phyloP scores from a whole-genome alignment of 768 basidiomycete genomes.

The Kondoa subrosea region DNA sequence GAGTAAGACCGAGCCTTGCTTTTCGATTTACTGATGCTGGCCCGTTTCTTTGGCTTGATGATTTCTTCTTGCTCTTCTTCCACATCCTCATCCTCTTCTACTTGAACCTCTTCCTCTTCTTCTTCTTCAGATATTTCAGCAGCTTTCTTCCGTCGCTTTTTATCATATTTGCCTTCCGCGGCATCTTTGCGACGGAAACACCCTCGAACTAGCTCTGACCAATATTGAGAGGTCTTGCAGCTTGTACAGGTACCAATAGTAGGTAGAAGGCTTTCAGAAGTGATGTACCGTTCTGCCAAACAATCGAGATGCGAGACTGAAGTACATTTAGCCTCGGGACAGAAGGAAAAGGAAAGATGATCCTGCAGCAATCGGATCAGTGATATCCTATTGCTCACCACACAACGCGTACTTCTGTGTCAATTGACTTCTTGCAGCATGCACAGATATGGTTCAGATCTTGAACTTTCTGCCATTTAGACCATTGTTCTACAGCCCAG shows the following conservation, averaged over 20 bases:
- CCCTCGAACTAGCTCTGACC: conserved; percentile 33
- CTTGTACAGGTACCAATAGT: conserved; percentile 29
- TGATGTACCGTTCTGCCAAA: conserved; percentile 27
- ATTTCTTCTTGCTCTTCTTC: conserved; percentile 11
- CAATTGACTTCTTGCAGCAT: conserved; percentile 20
- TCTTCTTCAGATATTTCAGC: no score
- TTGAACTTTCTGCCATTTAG: conserved; percentile 6
- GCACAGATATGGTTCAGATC: conserved; percentile 3
- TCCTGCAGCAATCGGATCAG: conserved; percentile 8
- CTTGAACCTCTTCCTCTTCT: neutral
- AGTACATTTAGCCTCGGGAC: conserved; percentile 19
- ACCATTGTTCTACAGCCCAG: conserved; percentile 17
- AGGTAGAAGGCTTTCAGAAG: conserved; percentile 27
- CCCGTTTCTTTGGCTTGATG: conserved; percentile 4
- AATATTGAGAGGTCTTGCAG: conserved; percentile 25
- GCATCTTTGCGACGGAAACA: conserved; percentile 29
- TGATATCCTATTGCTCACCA: neutral
- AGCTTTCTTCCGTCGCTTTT: neutral
- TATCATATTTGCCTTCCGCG: conserved; percentile 13
- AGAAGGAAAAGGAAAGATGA: conserved; percentile 31
- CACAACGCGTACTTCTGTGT: conserved; percentile 22
- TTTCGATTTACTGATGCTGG: conserved; percentile 37
- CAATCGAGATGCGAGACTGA: conserved; percentile 28
- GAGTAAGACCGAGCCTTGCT: neutral
- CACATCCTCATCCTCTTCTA: conserved; percentile 12